Evolutionary conservation across 345 rosid species (phyloP), one percentile per base, ranked within the genome.

Genomic region (Acer campestre): DNA sequence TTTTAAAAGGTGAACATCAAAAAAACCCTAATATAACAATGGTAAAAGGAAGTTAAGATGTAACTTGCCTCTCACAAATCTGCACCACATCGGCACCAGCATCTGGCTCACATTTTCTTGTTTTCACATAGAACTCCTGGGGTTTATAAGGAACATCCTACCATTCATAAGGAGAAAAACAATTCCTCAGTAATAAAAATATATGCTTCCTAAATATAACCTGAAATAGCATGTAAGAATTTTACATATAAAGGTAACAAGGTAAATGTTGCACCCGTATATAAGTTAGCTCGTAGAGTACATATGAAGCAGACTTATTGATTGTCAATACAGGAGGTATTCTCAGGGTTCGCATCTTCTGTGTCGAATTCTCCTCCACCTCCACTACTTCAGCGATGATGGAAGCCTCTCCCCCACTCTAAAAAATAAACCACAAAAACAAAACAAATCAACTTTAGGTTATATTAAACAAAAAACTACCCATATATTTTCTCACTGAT

Each of bases 371-470:
- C 86, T 94, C 94, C 91, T 96, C 98, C 17, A 92, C 97, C 85
- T 95, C 99, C 71, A 91, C 98, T 63, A 95, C 77, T 82, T 93
- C 97, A 14, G 97, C 97, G 25, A 95, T 89, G 1, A 95, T 89
- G 18, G 94, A 95, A 56, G 98, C 93, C 78, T 95, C 98, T 67
- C 93, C 88, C 14, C 98, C 98, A 63, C 92, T 93, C 98, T 94
- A 46, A 40, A 20, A 48, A 17, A 44, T 0, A 10, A 46, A 1
- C 3, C 12, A 10, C 14, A 9, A 40, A 63, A 42, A 35, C 18
- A 48, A 0, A 22, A 22, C 9, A 59, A 56, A 68, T 22, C 23
- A 44, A 27, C 67, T 63, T 42, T 63, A 7, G 10, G 8, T 10
- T 18, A 18, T 12, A 56, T 71, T 71, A 11, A 55, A 18, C 1